These are phyloP conservation scores for Tulasnella sp. DNA, from an alignment of 768 basidiomycete species.

Conservation along the genomic window DNA sequence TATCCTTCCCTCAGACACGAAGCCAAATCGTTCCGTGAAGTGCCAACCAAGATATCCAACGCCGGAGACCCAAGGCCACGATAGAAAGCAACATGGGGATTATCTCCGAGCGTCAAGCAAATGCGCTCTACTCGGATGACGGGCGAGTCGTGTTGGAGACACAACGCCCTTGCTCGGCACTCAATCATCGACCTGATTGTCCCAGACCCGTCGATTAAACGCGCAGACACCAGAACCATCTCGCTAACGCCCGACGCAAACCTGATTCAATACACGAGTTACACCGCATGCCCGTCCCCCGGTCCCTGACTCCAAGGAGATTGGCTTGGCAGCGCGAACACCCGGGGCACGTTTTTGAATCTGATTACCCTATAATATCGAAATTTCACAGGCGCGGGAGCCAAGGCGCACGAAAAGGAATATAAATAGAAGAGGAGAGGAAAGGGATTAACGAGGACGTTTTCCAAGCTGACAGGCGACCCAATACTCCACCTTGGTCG, in stretches of 20 bases:
- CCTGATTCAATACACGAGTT: constrained; percentile 86
- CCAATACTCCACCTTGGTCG: too few relatives aligned
- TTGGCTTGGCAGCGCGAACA: too few relatives aligned
- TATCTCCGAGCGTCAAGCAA: constrained; percentile 64
- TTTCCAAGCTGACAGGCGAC: too few relatives aligned
- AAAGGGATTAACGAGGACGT: too few relatives aligned
- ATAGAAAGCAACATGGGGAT: constrained; percentile 74
- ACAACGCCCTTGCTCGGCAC: constrained; percentile 63
- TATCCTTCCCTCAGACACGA: constrained; percentile 69
- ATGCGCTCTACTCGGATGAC: constrained; percentile 60
- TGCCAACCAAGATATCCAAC: constrained; percentile 61
- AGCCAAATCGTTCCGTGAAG: constrained; percentile 61
- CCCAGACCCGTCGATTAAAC: constrained; percentile 69
- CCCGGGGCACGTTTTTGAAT: too few relatives aligned
- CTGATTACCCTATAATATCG: too few relatives aligned
- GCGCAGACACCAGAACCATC: constrained; percentile 68
- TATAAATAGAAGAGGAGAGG: too few relatives aligned
- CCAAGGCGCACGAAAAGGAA: too few relatives aligned
- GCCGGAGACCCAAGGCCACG: constrained; percentile 59
- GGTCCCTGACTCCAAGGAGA: constrained; percentile 77
- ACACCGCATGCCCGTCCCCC: constrained; percentile 72
- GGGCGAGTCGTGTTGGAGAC: constrained; percentile 70
- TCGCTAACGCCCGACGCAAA: constrained; percentile 83
- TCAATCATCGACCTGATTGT: constrained; percentile 62
- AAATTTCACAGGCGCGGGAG: too few relatives aligned